Conservation (phyloP, 495 filamentous ascomycete genomes). For the Podospora conica region DNA sequence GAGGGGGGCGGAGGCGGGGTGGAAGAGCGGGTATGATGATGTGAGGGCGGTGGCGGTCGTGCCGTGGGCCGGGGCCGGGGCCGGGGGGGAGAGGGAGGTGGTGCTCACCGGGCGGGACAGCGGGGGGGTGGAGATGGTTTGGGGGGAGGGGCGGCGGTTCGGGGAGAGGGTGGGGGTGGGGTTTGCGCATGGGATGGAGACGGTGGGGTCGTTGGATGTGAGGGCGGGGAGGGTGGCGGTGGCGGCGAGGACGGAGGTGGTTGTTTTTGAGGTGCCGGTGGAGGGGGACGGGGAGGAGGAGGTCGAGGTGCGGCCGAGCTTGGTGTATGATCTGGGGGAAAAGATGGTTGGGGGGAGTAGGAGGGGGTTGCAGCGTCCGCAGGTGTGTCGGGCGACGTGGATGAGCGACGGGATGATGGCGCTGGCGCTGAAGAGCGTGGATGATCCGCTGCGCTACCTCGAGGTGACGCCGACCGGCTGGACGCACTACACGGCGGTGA, state of each 20-base stretch:
- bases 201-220: background rate
- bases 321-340: constrained; percentile 17
- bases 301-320: constrained; percentile 3
- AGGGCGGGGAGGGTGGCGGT: constrained; percentile 36
- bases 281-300: constrained; percentile 10
- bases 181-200: background rate
- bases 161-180: constrained; percentile 28
- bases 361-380: constrained; percentile 1
- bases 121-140: constrained; percentile 35
- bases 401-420: constrained; percentile 33
- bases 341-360: background rate
- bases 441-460: constrained; percentile 35
- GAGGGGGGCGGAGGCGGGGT: constrained; percentile 24
- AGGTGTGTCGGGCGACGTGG: constrained; percentile 31
- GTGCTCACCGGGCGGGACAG: constrained; percentile 39
- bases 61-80: constrained; percentile 8
- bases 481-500: constrained; percentile 21
- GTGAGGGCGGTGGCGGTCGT: constrained; percentile 34
- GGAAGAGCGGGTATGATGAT: constrained; percentile 35
- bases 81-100: constrained; percentile 18
- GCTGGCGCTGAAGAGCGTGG: constrained; percentile 29
- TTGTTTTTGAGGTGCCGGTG: constrained; percentile 28
- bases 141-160: constrained; percentile 29
- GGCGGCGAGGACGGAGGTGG: constrained; percentile 31
- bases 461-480: constrained; percentile 35